Evolutionary conservation across 495 filamentous ascomycete species (phyloP), one percentile per base, ranked within the genome.

Genomic region (Friedmanniomyces simplex): DNA sequence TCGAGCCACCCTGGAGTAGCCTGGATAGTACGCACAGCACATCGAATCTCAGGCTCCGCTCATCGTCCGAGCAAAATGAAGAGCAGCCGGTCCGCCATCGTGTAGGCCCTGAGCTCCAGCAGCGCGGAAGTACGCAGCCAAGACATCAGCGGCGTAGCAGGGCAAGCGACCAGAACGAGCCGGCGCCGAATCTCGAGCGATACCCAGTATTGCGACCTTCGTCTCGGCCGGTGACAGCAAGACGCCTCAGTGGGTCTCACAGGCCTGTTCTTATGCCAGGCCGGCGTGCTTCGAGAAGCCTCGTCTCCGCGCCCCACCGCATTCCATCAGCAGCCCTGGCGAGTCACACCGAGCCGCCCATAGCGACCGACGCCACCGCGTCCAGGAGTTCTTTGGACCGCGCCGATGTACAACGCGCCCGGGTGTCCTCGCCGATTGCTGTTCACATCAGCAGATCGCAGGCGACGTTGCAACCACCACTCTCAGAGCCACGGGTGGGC

Each of bases 31-130:
- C 43, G 2, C 57, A 59, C 25, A 56, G 55, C 49, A 30, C 46
- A 0, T 42, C 50, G 13, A 48, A 57, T 20, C 46, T 63, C 1
- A 51, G 55, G 1, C 5, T 63, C 10, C 61, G 57, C 11, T 59
- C 61, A 2, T 59, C 57, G 2, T 55, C 61, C 6, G 57, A 59
- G 49, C 49, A 50, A 24, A 63, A 63, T 42, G n/a, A 18, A 8
- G 55, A 59, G 3, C 30, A 52, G 12, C 18, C 48, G 1, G 24
- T 55, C 12, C 37, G 52, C 13, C 52, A 45, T 30, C 24, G 49
- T 2, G 5, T 14, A 7, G 21, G 1, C 11, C n/a, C 41, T 18
- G 8, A 4, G 1, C 13, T 24, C 21, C 24, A 11, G 21, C 36
- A 24, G 21, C 11, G 48, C 43, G 55, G 28, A 22, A 26, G 16